These are phyloP conservation scores for Pterocarpus santalinus DNA, from an alignment of 306 rosid genomes.

Conservation along the genomic window DNA sequence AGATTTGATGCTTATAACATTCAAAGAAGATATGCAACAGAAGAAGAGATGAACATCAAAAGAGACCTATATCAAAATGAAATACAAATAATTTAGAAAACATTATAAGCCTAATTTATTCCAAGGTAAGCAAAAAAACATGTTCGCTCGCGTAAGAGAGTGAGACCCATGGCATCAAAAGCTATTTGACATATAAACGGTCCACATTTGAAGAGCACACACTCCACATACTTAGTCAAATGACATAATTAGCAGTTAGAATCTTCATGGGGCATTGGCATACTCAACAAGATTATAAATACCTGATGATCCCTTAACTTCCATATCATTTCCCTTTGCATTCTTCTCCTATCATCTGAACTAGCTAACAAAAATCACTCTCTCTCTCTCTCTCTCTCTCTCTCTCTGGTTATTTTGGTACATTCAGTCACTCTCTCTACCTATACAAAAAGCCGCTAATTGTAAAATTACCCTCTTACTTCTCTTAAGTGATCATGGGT, in stretches of 20 bases:
- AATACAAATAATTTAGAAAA: not conserved
- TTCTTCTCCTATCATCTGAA: not conserved
- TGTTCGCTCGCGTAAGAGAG: not conserved
- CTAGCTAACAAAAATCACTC: not conserved
- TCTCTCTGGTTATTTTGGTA: no score
- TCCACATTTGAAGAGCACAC: slow-evolving; percentile 7
- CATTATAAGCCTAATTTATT: not conserved
- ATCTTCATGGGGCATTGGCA: not conserved
- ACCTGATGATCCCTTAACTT: not conserved
- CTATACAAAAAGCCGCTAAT: not conserved
- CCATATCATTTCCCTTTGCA: not conserved
- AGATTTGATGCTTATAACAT: no score
- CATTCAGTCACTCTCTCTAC: not conserved
- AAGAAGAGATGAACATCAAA: not conserved
- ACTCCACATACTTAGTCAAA: slow-evolving; percentile 46
- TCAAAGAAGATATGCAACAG: no score
- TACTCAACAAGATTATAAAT: slow-evolving; percentile 9
- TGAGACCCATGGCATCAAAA: not conserved
- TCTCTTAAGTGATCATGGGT: not conserved
- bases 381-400: not conserved
- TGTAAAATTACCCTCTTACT: not conserved
- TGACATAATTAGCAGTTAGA: slow-evolving; percentile 32
- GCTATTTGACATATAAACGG: not conserved
- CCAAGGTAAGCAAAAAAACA: not conserved
- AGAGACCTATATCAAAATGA: not conserved